Evolutionary conservation across 345 rosid genomes (phyloP), one percentile per base, ranked within the genome.

Genomic region (Gossypium bickii): DNA sequence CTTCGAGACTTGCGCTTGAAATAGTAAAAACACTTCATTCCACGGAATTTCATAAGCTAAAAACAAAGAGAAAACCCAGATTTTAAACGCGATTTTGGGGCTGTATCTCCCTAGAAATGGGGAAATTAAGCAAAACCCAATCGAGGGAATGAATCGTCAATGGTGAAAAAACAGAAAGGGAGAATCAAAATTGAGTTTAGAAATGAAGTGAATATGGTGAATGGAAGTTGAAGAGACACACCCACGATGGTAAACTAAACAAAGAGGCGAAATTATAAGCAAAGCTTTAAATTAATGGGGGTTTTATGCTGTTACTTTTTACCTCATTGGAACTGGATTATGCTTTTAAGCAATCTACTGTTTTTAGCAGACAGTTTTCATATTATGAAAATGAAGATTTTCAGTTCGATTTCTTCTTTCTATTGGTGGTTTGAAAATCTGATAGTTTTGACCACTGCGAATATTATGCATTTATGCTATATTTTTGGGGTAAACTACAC

Each of bases 1-100:
- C 47, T 47, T 73, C 74, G 81, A 8, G 78, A 77, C 75, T 82
- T 87, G 69, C 79, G 87, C 79, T 86, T 87, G 73, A 86, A 87
- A 79, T 83, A 86, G 61, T 12, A 41, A 74, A 87, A 87, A 74
- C 93, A 89, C 84, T 78, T 86, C 91, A 89, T 88, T 74, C 72
- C 70, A 51, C 25, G 24, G 20, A 34, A 24, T 45, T 58, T 44
- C 1, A 22, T 3, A 45, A 51, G 18, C 27, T 20, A 5, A 48
- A 27, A 48, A 2, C 7, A 34, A 34, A 4, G 1, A 5, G 41
- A 34, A 34, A 34, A 34, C 41, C 41, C 41, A 5, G 41, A 34
- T 34, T 34, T 34, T 34, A 34, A 34, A 34, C 41, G 7, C 41
- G 41, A 34, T 34, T 5, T 4, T 0, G 7, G 7, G 41, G 41